phyloP scores from a whole-genome alignment of 441 rosid species.

The Adansonia rubrostipa region DNA sequence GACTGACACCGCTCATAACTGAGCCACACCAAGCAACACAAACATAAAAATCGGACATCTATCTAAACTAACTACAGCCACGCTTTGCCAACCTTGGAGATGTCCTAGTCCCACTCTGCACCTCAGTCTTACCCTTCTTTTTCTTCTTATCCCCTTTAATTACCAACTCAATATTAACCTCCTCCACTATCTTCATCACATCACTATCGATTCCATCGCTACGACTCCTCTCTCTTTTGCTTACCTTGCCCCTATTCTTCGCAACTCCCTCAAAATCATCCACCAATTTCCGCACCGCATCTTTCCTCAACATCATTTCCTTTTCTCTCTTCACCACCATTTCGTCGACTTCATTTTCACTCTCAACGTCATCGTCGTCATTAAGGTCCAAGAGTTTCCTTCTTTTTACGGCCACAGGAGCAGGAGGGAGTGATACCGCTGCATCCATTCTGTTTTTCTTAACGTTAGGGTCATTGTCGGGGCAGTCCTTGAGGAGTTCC shows the following conservation, averaged over 20 bases:
- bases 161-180: conserved; percentile 27
- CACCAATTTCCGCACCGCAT: conserved; percentile 57
- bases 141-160: conserved; percentile 11
- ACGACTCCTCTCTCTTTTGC: conserved; percentile 18
- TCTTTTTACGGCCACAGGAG: neutral
- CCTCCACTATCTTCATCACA: conserved; percentile 39
- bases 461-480: neutral
- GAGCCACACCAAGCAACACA: no score
- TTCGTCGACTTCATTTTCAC: conserved; percentile 33
- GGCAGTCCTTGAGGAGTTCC: conserved; percentile 25
- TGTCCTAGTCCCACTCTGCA: conserved; percentile 35
- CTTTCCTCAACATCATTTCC: conserved; percentile 31
- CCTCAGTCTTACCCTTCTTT: conserved; percentile 6
- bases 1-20: no score
- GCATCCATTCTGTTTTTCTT: conserved; percentile 34
- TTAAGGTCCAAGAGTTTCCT: neutral
- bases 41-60: neutral
- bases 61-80: conserved; percentile 26
- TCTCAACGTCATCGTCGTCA: conserved; percentile 39
- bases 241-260: neutral
- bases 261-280: conserved; percentile 79
- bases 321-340: neutral
- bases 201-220: conserved; percentile 22
- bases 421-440: neutral
- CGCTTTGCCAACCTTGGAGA: conserved; percentile 68